Evolutionary conservation across 805 yeast species (phyloP), one percentile per base, ranked within the genome.

Genomic region (Sugiyamaella marilandica): DNA sequence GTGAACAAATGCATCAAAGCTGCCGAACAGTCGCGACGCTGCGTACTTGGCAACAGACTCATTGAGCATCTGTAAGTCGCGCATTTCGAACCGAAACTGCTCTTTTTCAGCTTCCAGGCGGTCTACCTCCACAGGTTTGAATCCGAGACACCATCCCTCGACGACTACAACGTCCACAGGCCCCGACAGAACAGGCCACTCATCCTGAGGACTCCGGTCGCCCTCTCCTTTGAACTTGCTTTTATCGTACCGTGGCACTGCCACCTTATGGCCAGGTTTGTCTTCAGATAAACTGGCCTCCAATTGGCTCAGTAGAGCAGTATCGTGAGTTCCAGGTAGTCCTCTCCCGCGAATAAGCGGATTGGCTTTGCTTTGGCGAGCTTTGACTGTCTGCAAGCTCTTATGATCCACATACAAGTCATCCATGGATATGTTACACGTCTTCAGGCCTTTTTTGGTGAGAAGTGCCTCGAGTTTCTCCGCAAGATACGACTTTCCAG

Each of bases 131-230:
- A 78, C 58, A 1, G 85, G 74, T 2, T 64, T 55, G 64, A 82
- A 92, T 1, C 98, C 98, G 24, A 82, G 77, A 70, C 91, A 89
- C 99, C 99, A 92, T 2, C 98, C 99, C 69, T 92, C 99, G 39
- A 94, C 74, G 1, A 92, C 66, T 2, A 92, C 76, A 2, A 90
- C 77, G 61, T 86, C 88, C 2, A 80, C 73, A 1, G 78, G 77
- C 2, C 62, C 57, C 14, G 39, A 37, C 2, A 68, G 66, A 7
- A 13, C 31, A 13, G 21, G 24, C 33, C 33, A 41, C 24, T 41
- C 45, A 2, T 60, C 51, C 2, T 59, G 59, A 84, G 84, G 81
- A 7, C 67, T 60, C 49, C 98, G 72, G 67, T 92, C 98, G 5
- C 99, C 99, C 51, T 77, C 77, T 0, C 98, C 98, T 19, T 62